Base-by-base conservation (phyloP, 768 basidiomycete species). In the Rhodocollybia butyracea region DNA sequence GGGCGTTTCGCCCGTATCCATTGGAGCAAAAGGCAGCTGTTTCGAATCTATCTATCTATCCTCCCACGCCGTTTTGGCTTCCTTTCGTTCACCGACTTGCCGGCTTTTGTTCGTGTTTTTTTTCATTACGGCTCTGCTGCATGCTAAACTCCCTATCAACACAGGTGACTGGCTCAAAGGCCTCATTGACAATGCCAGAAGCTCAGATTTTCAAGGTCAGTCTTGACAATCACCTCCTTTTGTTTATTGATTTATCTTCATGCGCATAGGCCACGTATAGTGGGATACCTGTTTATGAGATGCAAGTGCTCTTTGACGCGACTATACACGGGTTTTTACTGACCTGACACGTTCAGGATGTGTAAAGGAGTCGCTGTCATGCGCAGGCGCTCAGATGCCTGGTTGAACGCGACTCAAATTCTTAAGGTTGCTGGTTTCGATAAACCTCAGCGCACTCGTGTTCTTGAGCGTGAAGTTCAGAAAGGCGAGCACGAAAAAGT, bases 401-500 rank as follows among this genome's bases (percentile, higher is more conserved):
- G 97, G 91, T 80, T 99, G 56, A 99, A 99, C 81, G 97, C 97
- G 72, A 99, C 97, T 1, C 94, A 96, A 69, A 97, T 99, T 60
- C 84, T 99, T 66, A 99, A 99, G 71, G 96, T 99, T 62, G 97
- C 95, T 27, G 97, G 96, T 10, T 98, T 98, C 63, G 97, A 99
- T 75, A 99, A 99, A 69, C 97, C 97, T 1, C 97, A 98, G 68
- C 80, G 97, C 46, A 99, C 97, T 57, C 86, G 97, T 53, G 95
- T 99, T 15, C 81, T 99, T 41, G 97, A 99, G 71, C 84, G 97
- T 61, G 97, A 99, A 73, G 88, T 99, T 6, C 97, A 99, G 69
- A 98, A 98, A 68, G 97, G 95, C 26, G 91, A 94, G 63, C 97
- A 99, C 70, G 96, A 98, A 73, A 99, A 99, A 69, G 95, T 99